Conservation (phyloP, 768 basidiomycete species). For the Lactarius sanguifluus region DNA sequence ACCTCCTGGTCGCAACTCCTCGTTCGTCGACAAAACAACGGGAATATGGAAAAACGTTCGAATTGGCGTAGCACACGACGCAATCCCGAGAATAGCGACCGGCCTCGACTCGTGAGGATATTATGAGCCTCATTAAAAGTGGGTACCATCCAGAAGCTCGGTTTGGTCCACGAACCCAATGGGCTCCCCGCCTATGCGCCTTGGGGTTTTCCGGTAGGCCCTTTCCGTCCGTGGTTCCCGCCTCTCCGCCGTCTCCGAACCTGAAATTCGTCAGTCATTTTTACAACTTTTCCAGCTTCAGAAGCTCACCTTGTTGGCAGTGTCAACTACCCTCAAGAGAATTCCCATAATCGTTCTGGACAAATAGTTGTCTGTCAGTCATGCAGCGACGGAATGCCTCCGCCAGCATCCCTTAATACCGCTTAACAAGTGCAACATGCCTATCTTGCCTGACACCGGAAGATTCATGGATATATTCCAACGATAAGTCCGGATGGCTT, state of each 20-base stretch:
- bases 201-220: no score
- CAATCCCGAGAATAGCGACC: background rate
- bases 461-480: background rate
- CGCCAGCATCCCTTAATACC: background rate
- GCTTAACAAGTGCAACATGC: background rate
- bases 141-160: no score
- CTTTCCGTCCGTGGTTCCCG: no score
- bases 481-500: no score
- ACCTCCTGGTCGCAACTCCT: no score
- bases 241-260: no score
- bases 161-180: no score
- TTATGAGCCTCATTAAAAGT: background rate
- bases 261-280: background rate
- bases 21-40: no score
- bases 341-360: background rate
- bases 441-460: background rate
- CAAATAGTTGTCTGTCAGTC: background rate
- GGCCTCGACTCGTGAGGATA: background rate
- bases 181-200: no score
- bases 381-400: background rate
- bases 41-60: no score
- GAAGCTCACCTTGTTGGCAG: background rate
- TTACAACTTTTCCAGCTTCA: background rate
- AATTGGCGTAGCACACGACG: background rate
- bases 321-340: background rate